A percentile compares a stretch with the other conserved stretches of the same genome.
phyloP scores from a whole-genome alignment of 306 rosid genomes.

The Elaeagnus macrophylla region DNA sequence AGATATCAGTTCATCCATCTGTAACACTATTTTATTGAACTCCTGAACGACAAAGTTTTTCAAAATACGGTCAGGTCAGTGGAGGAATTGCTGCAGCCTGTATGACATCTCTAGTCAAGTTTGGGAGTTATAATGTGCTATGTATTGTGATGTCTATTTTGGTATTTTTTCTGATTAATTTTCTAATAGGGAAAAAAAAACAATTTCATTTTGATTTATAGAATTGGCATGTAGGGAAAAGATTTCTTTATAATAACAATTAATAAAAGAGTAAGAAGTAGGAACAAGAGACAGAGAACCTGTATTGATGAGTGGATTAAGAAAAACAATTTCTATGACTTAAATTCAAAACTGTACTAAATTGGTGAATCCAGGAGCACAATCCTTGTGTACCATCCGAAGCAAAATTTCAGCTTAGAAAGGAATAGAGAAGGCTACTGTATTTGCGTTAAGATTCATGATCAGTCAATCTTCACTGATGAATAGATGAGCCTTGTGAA shows the following conservation, averaged over 20 bases:
- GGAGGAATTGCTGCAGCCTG: too few relatives aligned
- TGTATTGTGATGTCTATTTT: too few relatives aligned
- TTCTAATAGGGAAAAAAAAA: too few relatives aligned
- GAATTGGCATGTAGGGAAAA: too few relatives aligned
- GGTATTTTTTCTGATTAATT: too few relatives aligned
- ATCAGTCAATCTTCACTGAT: slow-evolving; percentile 75
- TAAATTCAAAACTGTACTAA: slow-evolving; percentile 29
- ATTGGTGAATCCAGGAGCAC: slow-evolving; percentile 11
- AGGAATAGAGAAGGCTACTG: slow-evolving; percentile 9
- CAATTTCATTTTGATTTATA: too few relatives aligned
- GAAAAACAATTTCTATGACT: slow-evolving; percentile 30
- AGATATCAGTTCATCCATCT: too few relatives aligned
- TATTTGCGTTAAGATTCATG: slow-evolving; percentile 6
- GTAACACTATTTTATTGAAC: too few relatives aligned
- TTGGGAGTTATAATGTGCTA: too few relatives aligned
- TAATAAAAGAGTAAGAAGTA: slow-evolving; percentile 13
- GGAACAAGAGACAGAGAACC: slow-evolving; percentile 30
- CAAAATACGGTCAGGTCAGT: too few relatives aligned
- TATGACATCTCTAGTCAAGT: too few relatives aligned
- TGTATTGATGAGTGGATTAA: slow-evolving; percentile 26
- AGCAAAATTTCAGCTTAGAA: slow-evolving; percentile 9
- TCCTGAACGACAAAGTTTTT: too few relatives aligned
- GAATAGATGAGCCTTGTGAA: slow-evolving; percentile 80
- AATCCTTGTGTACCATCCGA: slow-evolving; percentile 5
- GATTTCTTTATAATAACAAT: slow-evolving; percentile 1